Evolutionary conservation across 495 filamentous ascomycete genomes (phyloP).

Genomic region (Terfezia boudieri): DNA sequence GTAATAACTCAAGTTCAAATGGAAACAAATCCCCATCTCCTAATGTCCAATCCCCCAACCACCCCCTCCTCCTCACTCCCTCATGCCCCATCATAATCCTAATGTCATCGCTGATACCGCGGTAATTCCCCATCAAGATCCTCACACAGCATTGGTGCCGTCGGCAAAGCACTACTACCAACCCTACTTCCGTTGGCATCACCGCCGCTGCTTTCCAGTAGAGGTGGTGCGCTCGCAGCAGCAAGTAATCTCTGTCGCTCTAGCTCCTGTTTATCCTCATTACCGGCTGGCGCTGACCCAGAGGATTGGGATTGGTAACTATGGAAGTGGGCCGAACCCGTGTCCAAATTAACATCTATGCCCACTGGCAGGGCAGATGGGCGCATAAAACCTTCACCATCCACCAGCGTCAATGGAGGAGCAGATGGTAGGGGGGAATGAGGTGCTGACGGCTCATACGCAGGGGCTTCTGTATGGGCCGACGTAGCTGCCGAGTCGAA

Average conservation of each 20-base stretch:
- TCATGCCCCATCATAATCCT: too few species aligned
- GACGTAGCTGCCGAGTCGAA: constrained; percentile 3
- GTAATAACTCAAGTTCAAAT: too few species aligned
- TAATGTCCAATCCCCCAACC: too few species aligned
- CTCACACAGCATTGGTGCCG: constrained; percentile 43
- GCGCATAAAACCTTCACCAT: too few species aligned
- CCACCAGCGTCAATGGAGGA: neutral
- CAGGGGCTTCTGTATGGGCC: constrained; percentile 5
- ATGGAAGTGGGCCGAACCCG: neutral
- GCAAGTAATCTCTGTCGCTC: constrained; percentile 50
- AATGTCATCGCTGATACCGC: constrained; percentile 6
- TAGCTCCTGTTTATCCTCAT: constrained; percentile 72
- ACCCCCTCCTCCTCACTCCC: too few species aligned
- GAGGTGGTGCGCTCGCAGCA: constrained; percentile 48
- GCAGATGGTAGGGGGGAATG: neutral
- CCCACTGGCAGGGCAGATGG: neutral
- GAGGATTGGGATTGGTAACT: too few species aligned
- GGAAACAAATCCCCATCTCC: too few species aligned
- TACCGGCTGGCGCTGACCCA: constrained; percentile 4
- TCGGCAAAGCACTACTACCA: constrained; percentile 23
- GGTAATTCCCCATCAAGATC: constrained; percentile 28
- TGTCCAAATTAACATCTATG: neutral
- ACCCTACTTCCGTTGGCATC: neutral
- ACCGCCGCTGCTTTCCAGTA: constrained; percentile 1
- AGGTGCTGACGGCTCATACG: constrained; percentile 11